A percentile compares a stretch with the other conserved stretches of the same genome.
Evolutionary conservation across 257 asterid species (phyloP).

Genomic region (Nicotiana tabacum): DNA sequence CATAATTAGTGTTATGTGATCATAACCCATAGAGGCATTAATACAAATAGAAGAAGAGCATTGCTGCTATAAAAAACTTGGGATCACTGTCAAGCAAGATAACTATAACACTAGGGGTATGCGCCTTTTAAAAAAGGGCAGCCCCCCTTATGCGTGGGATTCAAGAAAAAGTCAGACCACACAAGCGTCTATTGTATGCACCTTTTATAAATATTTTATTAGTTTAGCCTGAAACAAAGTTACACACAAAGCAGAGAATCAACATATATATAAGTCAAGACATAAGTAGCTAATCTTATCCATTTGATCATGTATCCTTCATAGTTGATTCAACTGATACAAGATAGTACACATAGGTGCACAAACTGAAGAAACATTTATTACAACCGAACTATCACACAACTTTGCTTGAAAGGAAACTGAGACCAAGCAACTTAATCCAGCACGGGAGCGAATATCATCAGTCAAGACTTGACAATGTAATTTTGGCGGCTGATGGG

Average conservation of each 20-base stretch:
- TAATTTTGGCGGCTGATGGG: constrained; percentile 93
- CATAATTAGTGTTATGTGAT: too few relatives aligned
- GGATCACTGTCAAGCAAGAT: neutral
- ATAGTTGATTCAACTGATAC: neutral
- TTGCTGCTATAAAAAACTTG: too few relatives aligned
- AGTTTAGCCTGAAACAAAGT: neutral
- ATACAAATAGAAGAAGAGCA: too few relatives aligned
- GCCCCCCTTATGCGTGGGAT: too few relatives aligned
- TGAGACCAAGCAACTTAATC: neutral
- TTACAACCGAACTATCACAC: neutral
- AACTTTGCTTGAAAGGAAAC: neutral
- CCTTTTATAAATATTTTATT: neutral
- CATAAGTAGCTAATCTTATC: neutral
- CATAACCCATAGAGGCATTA: too few relatives aligned
- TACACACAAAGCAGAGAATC: neutral
- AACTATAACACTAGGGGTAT: neutral
- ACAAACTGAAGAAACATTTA: neutral
- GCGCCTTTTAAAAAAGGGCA: neutral
- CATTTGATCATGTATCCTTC: neutral
- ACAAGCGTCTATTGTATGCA: neutral
- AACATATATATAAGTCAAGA: neutral
- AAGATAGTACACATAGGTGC: neutral
- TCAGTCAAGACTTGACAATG: constrained; percentile 46
- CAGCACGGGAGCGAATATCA: neutral
- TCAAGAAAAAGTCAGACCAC: too few relatives aligned